Evolutionary conservation across 208 protist genomes (phyloP).

Genomic region (Wallacemonas sp.): DNA sequence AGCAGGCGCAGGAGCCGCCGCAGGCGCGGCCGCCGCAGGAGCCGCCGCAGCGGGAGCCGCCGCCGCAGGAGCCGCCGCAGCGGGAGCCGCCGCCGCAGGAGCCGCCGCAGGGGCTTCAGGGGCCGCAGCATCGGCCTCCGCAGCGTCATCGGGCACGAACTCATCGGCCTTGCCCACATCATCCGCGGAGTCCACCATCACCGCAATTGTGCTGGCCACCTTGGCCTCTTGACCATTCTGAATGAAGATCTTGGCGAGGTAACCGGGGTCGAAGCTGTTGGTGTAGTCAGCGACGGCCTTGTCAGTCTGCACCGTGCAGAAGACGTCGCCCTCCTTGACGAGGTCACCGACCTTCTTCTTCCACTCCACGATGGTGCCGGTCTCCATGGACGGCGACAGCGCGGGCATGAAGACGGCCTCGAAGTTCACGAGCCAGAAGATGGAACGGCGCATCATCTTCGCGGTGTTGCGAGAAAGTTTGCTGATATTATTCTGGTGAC

Average conservation of each 20-base stretch:
- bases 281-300: slow-evolving; percentile 98
- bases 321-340: slow-evolving; percentile 92
- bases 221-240: slow-evolving; percentile 69
- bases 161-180: slow-evolving; percentile 76
- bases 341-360: slow-evolving; percentile 93
- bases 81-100: slow-evolving; percentile 20
- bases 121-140: slow-evolving; percentile 32
- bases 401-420: slow-evolving; percentile 87
- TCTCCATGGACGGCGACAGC: slow-evolving; percentile 90
- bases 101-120: slow-evolving; percentile 20
- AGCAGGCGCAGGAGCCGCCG: slow-evolving; percentile 4
- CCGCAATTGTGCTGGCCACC: slow-evolving; percentile 83
- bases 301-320: slow-evolving; percentile 96
- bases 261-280: slow-evolving; percentile 92
- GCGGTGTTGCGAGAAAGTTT: too few relatives aligned
- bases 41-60: slow-evolving; percentile 19
- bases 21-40: slow-evolving; percentile 16
- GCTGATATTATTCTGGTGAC: too few relatives aligned
- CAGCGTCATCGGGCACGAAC: slow-evolving; percentile 45
- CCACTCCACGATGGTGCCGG: slow-evolving; percentile 85
- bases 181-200: slow-evolving; percentile 83
- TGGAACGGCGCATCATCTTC: slow-evolving; percentile 75
- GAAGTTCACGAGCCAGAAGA: slow-evolving; percentile 73
- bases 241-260: slow-evolving; percentile 95
- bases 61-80: slow-evolving; percentile 32